phyloP scores from a whole-genome alignment of 2,329 filamentous ascomycete genomes.

The Colletotrichum siamense region DNA sequence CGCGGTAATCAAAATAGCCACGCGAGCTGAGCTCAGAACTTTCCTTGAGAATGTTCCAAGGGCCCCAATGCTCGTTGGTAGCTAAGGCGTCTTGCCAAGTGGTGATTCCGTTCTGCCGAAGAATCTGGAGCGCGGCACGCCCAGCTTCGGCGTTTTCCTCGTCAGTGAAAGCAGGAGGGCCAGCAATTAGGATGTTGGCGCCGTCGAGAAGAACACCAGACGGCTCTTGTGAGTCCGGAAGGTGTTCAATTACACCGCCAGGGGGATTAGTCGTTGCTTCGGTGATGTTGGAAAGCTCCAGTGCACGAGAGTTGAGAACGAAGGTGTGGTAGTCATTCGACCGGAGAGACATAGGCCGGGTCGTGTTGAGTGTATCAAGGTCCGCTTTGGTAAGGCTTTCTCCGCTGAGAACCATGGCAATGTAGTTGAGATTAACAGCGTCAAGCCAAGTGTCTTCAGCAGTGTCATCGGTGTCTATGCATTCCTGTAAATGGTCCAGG shows the following conservation, averaged over 20 bases:
- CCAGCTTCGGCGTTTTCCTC: constrained; percentile 26
- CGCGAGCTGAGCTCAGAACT: constrained; percentile 24
- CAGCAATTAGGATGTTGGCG: constrained; percentile 23
- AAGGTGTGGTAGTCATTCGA: constrained; percentile 1
- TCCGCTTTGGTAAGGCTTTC: constrained; percentile 7
- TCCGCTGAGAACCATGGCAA: not conserved
- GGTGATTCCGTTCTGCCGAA: constrained; percentile 31
- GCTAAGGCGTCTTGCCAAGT: constrained; percentile 32
- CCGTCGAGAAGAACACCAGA: constrained; percentile 28
- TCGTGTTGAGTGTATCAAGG: not conserved
- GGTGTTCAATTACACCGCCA: constrained; percentile 27
- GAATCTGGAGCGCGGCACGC: constrained; percentile 29
- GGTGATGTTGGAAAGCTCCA: constrained; percentile 27
- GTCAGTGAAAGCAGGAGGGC: constrained; percentile 23
- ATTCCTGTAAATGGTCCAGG: constrained; percentile 15
- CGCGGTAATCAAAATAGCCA: constrained; percentile 30
- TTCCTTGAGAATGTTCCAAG: constrained; percentile 22
- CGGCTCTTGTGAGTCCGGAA: constrained; percentile 27
- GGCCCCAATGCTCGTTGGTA: not conserved
- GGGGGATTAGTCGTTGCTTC: constrained; percentile 23
- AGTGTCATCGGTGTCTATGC: not conserved
- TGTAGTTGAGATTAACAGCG: constrained; percentile 25
- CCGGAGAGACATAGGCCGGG: not conserved
- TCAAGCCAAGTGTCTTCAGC: constrained; percentile 27
- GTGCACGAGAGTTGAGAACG: constrained; percentile 26